These are phyloP conservation scores for Barnettozyma wickerhamii DNA, from an alignment of 805 yeast species.

Conservation along the genomic window DNA sequence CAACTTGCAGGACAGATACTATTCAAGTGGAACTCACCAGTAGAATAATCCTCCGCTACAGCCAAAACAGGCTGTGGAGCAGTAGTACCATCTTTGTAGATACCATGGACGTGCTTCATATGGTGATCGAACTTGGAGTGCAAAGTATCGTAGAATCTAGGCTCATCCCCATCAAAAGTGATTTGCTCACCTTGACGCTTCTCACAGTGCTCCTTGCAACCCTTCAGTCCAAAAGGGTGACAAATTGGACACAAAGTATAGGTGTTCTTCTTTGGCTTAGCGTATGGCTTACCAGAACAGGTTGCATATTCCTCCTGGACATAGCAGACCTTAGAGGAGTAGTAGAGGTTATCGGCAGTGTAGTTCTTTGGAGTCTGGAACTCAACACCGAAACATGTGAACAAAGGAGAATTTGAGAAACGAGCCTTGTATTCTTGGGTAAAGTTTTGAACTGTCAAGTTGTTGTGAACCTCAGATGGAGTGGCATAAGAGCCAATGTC, in stretches of 20 bases:
- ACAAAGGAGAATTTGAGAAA: conserved; percentile 6
- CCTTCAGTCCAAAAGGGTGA: conserved; percentile 7
- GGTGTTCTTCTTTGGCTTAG: conserved; percentile 11
- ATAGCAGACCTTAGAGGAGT: conserved; percentile 11
- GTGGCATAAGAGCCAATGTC: neutral
- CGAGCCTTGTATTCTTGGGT: neutral
- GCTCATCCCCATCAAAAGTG: conserved; percentile 6
- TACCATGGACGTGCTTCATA: conserved; percentile 15
- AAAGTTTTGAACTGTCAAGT: neutral
- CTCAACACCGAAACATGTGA: neutral
- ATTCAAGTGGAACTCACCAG: neutral
- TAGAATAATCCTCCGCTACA: neutral
- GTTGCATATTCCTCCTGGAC: conserved; percentile 5
- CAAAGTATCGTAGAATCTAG: conserved; percentile 13
- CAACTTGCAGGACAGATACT: conserved; percentile 1
- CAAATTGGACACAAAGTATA: conserved; percentile 16
- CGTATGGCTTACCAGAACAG: conserved; percentile 8
- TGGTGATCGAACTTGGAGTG: conserved; percentile 13
- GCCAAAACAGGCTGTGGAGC: conserved; percentile 4
- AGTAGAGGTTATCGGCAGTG: conserved; percentile 8
- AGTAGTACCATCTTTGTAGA: neutral
- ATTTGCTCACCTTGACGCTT: conserved; percentile 4
- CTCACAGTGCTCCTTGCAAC: neutral
- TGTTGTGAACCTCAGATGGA: neutral
- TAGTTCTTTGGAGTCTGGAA: conserved; percentile 11